Conservation (phyloP, 768 basidiomycete species). For the Hortiboletus campestris region DNA sequence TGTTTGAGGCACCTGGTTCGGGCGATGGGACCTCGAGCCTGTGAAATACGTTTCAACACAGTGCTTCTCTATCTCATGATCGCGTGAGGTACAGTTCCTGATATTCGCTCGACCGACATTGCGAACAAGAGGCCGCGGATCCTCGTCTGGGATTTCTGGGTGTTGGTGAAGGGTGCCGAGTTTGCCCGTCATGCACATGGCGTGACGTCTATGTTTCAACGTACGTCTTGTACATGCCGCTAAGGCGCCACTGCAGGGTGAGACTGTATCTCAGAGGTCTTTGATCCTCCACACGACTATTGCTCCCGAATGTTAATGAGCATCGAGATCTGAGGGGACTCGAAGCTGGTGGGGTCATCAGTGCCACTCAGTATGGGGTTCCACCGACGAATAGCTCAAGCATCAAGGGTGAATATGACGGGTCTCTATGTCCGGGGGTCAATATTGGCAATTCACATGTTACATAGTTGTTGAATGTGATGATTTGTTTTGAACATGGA, state of each 20-base stretch:
- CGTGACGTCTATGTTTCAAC: background rate
- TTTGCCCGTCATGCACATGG: background rate
- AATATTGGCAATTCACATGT: too few relatives aligned
- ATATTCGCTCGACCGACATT: background rate
- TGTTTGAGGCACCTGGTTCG: background rate
- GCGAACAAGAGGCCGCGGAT: too few relatives aligned
- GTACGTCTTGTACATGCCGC: background rate
- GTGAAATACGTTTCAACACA: constrained; percentile 1
- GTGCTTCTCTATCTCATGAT: constrained; percentile 2
- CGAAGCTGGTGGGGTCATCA: background rate
- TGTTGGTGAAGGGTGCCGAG: background rate
- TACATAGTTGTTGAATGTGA: too few relatives aligned
- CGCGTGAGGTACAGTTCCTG: background rate
- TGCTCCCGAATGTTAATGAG: background rate
- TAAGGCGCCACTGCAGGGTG: background rate
- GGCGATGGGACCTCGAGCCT: background rate
- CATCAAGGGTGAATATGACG: background rate
- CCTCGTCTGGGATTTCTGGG: background rate
- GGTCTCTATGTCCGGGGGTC: too few relatives aligned
- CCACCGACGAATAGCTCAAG: background rate
- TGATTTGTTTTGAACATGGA: too few relatives aligned
- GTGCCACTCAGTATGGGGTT: background rate
- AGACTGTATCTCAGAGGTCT: constrained; percentile 5
- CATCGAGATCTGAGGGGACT: background rate
- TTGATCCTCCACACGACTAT: background rate